Percentiles rank a stretch among this genome's conserved stretches.
Conservation (phyloP, 1,284 basidiomycete species). For the Fistulina hepatica region DNA sequence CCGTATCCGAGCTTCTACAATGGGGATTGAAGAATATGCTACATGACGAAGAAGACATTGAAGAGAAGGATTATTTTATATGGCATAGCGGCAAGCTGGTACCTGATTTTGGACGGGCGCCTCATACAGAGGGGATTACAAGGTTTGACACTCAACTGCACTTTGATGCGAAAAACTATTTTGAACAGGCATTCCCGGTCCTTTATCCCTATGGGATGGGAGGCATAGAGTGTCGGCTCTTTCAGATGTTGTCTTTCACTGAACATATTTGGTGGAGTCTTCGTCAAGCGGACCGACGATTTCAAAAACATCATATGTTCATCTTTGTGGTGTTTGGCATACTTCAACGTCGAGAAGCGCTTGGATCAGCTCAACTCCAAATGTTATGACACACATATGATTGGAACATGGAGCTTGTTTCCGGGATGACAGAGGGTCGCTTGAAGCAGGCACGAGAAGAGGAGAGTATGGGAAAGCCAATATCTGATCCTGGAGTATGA, state of each 20-base stretch:
- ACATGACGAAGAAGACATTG: too few relatives aligned
- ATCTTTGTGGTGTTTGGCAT: slow-evolving; percentile 15
- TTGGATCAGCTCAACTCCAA: slow-evolving; percentile 13
- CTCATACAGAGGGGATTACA: neutral
- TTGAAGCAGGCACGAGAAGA: slow-evolving; percentile 15
- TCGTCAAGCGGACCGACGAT: slow-evolving; percentile 10
- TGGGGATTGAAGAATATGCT: too few relatives aligned
- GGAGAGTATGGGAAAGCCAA: slow-evolving; percentile 9
- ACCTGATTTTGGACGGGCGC: neutral
- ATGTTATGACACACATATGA: slow-evolving; percentile 14
- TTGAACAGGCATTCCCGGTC: slow-evolving; percentile 15
- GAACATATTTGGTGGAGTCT: slow-evolving; percentile 13
- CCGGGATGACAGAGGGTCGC: slow-evolving; percentile 9
- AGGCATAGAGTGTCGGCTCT: slow-evolving; percentile 10
- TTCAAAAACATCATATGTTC: slow-evolving; percentile 12
- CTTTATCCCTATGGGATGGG: slow-evolving; percentile 15
- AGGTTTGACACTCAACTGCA: neutral
- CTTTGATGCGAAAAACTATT: too few relatives aligned
- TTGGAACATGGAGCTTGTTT: slow-evolving; percentile 7
- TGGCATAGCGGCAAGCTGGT: neutral
- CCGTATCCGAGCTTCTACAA: too few relatives aligned
- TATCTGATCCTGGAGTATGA: slow-evolving; percentile 12
- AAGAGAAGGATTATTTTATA: neutral
- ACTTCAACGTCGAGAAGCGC: slow-evolving; percentile 10
- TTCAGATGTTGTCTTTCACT: slow-evolving; percentile 3